Conservation (phyloP, 148 eudicot genomes). For the Persicaria maculosa region DNA sequence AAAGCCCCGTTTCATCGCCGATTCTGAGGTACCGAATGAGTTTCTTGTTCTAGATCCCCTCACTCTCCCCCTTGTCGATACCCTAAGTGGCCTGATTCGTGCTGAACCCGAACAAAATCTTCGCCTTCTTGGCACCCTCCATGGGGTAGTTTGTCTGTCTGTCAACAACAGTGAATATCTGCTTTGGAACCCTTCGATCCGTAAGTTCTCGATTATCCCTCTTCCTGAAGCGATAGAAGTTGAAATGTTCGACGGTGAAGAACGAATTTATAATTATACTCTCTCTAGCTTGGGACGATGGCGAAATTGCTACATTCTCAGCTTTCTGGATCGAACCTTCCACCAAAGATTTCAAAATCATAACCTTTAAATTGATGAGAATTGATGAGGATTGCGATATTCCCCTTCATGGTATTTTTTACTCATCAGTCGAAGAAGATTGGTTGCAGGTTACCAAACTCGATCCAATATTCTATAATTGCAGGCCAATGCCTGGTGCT, state of each 20-base stretch:
- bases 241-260: no score
- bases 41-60: background rate
- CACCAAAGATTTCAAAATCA: background rate
- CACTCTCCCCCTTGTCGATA: background rate
- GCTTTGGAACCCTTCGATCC: background rate
- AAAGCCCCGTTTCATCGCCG: background rate
- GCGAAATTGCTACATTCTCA: background rate
- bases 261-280: no score
- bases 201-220: background rate
- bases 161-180: background rate
- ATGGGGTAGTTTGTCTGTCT: background rate
- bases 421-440: background rate
- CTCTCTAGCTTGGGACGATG: no score
- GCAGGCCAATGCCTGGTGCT: background rate
- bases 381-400: background rate
- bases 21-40: background rate
- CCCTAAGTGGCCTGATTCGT: background rate
- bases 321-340: background rate
- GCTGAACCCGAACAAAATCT: no score
- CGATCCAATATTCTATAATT: no score
- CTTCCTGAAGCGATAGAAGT: background rate
- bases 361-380: background rate
- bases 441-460: background rate
- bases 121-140: background rate
- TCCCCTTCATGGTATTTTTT: background rate